phyloP scores from a whole-genome alignment of 2,329 filamentous ascomycete genomes.

The Colletotrichum filicis region DNA sequence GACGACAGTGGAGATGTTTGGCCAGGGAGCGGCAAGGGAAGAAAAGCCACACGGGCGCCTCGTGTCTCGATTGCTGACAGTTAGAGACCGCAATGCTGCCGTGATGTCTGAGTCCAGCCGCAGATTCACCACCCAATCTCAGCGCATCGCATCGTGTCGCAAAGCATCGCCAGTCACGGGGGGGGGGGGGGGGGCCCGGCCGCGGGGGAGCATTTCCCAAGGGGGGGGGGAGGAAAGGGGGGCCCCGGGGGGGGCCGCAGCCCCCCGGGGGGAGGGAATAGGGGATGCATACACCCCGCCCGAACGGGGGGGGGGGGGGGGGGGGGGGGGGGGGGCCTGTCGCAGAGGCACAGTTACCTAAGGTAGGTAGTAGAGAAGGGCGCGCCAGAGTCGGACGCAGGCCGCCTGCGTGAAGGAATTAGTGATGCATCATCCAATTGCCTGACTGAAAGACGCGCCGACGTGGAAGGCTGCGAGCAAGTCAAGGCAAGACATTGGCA shows the following conservation, averaged over 20 bases:
- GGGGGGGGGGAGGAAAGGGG: too few relatives aligned
- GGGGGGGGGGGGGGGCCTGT: not conserved
- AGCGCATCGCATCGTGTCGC: not conserved
- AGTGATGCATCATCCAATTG: not conserved
- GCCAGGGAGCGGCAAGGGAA: slow-evolving; percentile 9
- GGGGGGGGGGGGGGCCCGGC: not conserved
- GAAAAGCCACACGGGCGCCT: not conserved
- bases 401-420: not conserved
- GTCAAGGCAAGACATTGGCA: slow-evolving; percentile 21
- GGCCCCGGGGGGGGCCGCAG: too few relatives aligned
- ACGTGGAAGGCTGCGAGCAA: slow-evolving; percentile 26
- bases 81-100: not conserved
- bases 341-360: not conserved
- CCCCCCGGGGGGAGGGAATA: too few relatives aligned
- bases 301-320: not conserved
- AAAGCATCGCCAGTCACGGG: not conserved
- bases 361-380: too few relatives aligned
- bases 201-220: too few relatives aligned
- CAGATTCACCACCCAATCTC: not conserved
- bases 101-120: not conserved
- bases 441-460: not conserved
- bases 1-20: slow-evolving; percentile 2
- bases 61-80: not conserved
- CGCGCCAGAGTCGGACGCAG: slow-evolving; percentile 6
- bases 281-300: too few relatives aligned